phyloP scores from a whole-genome alignment of 805 yeast species.

The Trichomonascus vanleenenianus region DNA sequence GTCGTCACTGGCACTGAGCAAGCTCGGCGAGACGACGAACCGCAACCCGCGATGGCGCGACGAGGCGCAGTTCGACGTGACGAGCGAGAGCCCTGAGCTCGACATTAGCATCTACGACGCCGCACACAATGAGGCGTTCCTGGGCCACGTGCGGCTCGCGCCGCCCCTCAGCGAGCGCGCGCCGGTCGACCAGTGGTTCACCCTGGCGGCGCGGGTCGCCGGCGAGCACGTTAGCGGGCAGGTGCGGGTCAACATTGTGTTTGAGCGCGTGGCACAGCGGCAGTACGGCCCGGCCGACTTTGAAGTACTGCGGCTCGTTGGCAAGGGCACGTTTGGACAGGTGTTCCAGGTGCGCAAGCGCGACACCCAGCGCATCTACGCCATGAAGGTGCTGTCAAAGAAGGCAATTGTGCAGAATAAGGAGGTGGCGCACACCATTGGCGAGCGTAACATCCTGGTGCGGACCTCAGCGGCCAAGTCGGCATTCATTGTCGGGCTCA shows the following conservation, averaged over 20 bases:
- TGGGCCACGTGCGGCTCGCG: constrained; percentile 73
- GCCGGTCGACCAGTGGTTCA: constrained; percentile 59
- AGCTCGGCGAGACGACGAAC: constrained; percentile 7
- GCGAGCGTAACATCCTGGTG: constrained; percentile 90
- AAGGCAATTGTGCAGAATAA: constrained; percentile 94
- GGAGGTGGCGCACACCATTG: constrained; percentile 96
- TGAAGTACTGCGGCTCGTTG: constrained; percentile 81
- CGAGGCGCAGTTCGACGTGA: constrained; percentile 86
- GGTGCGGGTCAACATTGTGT: constrained; percentile 67
- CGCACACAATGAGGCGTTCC: constrained; percentile 67
- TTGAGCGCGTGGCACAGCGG: constrained; percentile 57
- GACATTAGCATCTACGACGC: constrained; percentile 91
- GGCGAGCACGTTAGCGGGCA: constrained; percentile 76
- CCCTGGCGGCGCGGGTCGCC: constrained; percentile 60
- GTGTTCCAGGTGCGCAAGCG: constrained; percentile 91
- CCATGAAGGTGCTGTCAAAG: constrained; percentile 94
- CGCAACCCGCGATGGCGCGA: constrained; percentile 82
- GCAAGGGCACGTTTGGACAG: constrained; percentile 97
- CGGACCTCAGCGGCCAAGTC: constrained; percentile 83
- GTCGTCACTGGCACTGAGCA: constrained; percentile 14
- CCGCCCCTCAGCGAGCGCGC: constrained; percentile 41
- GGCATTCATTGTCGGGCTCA: constrained; percentile 92
- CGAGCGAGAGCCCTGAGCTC: constrained; percentile 62
- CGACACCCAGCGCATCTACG: constrained; percentile 86
- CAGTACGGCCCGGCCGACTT: constrained; percentile 86